These are phyloP conservation scores for Salvia splendens DNA, from an alignment of 257 asterid species.

Conservation along the genomic window DNA sequence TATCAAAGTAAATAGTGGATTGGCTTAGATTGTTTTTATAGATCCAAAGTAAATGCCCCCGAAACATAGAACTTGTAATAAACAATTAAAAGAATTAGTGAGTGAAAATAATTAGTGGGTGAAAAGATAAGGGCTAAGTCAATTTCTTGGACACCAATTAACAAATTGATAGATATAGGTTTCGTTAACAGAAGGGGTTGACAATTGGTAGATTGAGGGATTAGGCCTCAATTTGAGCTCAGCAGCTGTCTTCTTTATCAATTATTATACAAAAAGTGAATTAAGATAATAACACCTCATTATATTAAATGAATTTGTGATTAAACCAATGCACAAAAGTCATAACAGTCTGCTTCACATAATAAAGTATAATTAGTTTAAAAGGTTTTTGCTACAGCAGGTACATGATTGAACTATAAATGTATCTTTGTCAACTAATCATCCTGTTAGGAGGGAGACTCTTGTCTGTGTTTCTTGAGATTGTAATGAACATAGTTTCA, in stretches of 20 bases:
- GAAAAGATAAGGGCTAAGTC: slow-evolving; percentile 44
- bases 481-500: slow-evolving; percentile 18
- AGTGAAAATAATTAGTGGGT: background rate
- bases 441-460: slow-evolving; percentile 30
- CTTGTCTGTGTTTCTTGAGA: slow-evolving; percentile 24
- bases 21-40: no score
- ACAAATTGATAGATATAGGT: slow-evolving; percentile 20
- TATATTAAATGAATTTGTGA: slow-evolving; percentile 25
- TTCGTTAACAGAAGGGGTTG: slow-evolving; percentile 64
- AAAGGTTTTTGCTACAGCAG: slow-evolving; percentile 20
- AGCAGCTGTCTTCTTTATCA: slow-evolving; percentile 43
- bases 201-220: slow-evolving; percentile 45
- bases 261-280: slow-evolving; percentile 48
- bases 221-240: slow-evolving; percentile 41
- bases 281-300: slow-evolving; percentile 35
- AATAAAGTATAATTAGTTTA: slow-evolving; percentile 19
- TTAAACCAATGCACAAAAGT: slow-evolving; percentile 37
- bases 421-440: slow-evolving; percentile 55
- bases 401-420: slow-evolving; percentile 33
- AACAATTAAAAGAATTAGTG: background rate
- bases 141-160: slow-evolving; percentile 53
- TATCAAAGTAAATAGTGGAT: no score
- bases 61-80: no score
- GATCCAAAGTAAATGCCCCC: no score
- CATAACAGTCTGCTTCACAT: slow-evolving; percentile 43